A percentile compares a stretch with the other conserved stretches of the same genome.
Evolutionary conservation across 306 rosid genomes (phyloP).

Genomic region (Delonix regia): DNA sequence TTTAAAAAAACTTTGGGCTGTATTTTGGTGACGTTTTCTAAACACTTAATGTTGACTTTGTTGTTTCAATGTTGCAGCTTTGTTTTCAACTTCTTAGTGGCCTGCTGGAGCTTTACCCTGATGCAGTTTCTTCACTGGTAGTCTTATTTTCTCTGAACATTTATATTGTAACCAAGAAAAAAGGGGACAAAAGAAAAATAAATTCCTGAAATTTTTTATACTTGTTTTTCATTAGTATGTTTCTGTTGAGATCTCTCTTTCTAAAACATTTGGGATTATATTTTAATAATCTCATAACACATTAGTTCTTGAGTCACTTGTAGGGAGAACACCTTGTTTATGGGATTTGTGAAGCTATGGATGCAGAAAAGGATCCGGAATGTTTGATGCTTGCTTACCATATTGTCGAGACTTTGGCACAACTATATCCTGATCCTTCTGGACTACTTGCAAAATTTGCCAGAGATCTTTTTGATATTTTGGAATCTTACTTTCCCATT

Average conservation of each 20-base stretch:
- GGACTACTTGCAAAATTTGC: constrained; percentile 70
- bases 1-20: constrained; percentile 21
- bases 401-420: constrained; percentile 63
- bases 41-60: constrained; percentile 27
- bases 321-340: constrained; percentile 77
- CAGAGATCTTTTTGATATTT: constrained; percentile 70
- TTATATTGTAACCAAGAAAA: not conserved
- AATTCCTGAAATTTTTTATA: not conserved
- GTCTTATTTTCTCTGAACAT: constrained; percentile 41
- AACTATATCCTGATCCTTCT: constrained; percentile 71
- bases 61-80: constrained; percentile 67
- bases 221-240: not conserved
- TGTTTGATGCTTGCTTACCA: constrained; percentile 78
- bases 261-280: not conserved
- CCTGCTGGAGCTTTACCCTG: constrained; percentile 62
- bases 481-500: constrained; percentile 90
- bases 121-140: constrained; percentile 78
- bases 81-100: constrained; percentile 83
- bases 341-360: constrained; percentile 87
- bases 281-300: not conserved
- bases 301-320: constrained; percentile 41
- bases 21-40: constrained; percentile 22
- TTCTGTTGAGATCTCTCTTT: not conserved
- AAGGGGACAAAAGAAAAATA: not conserved
- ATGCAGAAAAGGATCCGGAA: constrained; percentile 90